Evolutionary conservation across 2,329 filamentous ascomycete species (phyloP).

Genomic region (Hirsutella thompsonii): DNA sequence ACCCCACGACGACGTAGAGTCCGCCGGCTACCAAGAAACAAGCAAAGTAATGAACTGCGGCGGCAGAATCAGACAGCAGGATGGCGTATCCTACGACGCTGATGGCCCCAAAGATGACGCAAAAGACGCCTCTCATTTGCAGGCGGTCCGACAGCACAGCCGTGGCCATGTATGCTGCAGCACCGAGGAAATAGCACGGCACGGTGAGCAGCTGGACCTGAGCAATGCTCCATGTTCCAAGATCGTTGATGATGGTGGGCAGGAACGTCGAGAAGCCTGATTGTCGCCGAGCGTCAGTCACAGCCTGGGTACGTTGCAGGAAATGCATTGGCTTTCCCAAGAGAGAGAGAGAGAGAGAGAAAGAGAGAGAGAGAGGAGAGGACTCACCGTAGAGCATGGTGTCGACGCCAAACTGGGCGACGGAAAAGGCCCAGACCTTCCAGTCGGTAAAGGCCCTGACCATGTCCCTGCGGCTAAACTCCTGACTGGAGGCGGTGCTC

Average conservation of each 20-base stretch:
- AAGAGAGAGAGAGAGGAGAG: no score
- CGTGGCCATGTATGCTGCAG: constrained; percentile 51
- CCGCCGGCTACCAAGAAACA: constrained; percentile 67
- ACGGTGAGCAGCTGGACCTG: constrained; percentile 67
- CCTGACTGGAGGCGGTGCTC: constrained; percentile 29
- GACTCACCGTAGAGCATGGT: constrained; percentile 55
- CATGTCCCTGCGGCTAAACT: constrained; percentile 47
- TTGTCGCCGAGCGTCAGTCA: not conserved
- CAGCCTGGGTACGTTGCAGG: not conserved
- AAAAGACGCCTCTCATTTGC: constrained; percentile 53
- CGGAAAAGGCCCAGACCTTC: constrained; percentile 60
- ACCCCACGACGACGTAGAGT: constrained; percentile 47
- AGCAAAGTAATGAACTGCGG: constrained; percentile 58
- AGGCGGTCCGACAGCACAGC: constrained; percentile 55
- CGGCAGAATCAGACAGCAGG: constrained; percentile 44
- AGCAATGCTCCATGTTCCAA: constrained; percentile 49
- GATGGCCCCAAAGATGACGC: constrained; percentile 46
- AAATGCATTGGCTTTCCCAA: no score
- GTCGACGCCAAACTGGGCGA: constrained; percentile 59
- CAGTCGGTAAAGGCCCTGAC: constrained; percentile 56
- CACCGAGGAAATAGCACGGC: constrained; percentile 63
- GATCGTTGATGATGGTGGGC: constrained; percentile 62
- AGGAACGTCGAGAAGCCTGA: constrained; percentile 62
- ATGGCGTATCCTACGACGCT: constrained; percentile 58
- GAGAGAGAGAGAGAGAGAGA: no score